phyloP scores from a whole-genome alignment of 2,329 filamentous ascomycete genomes.

The Pseudogymnoascus sp. region DNA sequence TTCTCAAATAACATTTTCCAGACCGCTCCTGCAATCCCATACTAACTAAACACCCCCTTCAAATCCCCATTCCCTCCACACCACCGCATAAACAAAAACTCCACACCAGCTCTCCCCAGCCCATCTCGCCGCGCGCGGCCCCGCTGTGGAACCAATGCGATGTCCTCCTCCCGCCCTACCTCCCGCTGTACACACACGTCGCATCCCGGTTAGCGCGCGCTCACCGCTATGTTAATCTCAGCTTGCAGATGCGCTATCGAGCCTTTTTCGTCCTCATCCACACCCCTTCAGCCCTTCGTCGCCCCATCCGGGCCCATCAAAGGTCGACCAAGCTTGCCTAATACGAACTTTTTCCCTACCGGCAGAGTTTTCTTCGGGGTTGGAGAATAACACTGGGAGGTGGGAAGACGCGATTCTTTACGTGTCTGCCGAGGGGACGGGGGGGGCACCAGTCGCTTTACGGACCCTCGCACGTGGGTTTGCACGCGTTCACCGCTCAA shows the following conservation, averaged over 20 bases:
- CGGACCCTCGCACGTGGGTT: background rate
- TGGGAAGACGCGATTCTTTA: conserved; percentile 9
- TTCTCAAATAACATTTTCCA: background rate
- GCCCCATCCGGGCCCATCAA: too few relatives aligned
- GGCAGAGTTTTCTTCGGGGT: background rate
- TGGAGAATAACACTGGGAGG: background rate
- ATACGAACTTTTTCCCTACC: background rate
- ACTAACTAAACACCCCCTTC: background rate
- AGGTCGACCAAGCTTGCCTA: background rate
- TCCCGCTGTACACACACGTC: background rate
- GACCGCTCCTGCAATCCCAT: background rate
- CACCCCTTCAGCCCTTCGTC: background rate
- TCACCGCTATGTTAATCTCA: conserved; percentile 5
- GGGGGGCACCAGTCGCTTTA: background rate
- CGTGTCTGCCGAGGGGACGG: background rate
- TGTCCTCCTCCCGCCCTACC: background rate
- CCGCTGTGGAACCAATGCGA: background rate
- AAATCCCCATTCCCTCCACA: background rate
- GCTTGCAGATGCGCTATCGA: background rate
- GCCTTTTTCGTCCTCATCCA: background rate
- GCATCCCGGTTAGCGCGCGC: background rate
- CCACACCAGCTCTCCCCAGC: conserved; percentile 6
- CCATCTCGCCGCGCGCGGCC: background rate
- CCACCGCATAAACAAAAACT: background rate
- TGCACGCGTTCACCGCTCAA: background rate